Evolutionary conservation across 371 early-diverging fungal genomes (phyloP).

Genomic region (Catenaria anguillulae): DNA sequence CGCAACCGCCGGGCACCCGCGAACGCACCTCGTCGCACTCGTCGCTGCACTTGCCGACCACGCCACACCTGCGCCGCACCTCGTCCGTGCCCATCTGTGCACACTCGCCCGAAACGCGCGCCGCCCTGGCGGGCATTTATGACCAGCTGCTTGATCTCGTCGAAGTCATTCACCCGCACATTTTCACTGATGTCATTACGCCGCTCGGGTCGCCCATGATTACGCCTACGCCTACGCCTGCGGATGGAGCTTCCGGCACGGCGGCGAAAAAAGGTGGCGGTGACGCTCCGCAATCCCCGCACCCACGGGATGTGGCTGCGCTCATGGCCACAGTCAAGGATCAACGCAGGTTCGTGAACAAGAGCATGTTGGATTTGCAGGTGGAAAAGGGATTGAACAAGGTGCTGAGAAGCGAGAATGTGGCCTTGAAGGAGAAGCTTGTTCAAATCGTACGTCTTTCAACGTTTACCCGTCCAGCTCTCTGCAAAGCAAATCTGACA

Average conservation of each 20-base stretch:
- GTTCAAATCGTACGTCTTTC: slow-evolving; percentile 39
- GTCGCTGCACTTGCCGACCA: background rate
- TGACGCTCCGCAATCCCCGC: too few relatives aligned
- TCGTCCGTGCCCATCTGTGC: background rate
- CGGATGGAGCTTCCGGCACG: background rate
- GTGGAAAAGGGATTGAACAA: slow-evolving; percentile 52
- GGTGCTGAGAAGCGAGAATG: slow-evolving; percentile 48
- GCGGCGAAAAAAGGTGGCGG: too few relatives aligned
- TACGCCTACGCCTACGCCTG: background rate
- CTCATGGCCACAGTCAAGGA: slow-evolving; percentile 5
- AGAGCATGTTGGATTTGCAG: slow-evolving; percentile 45
- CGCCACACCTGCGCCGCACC: background rate
- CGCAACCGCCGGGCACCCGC: background rate
- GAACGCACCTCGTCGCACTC: too few relatives aligned
- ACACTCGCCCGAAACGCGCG: background rate
- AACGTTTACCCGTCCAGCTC: too few relatives aligned
- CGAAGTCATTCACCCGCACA: background rate
- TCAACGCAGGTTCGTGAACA: slow-evolving; percentile 34
- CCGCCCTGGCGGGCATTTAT: background rate
- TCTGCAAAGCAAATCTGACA: background rate
- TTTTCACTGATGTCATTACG: background rate
- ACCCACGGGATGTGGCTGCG: too few relatives aligned
- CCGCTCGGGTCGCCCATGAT: background rate
- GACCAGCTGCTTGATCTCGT: background rate
- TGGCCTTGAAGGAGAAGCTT: slow-evolving; percentile 37